A percentile compares a stretch with the other conserved stretches of the same genome.
Conservation (phyloP, 2,329 filamentous ascomycete genomes). For the Aureobasidium sp. region DNA sequence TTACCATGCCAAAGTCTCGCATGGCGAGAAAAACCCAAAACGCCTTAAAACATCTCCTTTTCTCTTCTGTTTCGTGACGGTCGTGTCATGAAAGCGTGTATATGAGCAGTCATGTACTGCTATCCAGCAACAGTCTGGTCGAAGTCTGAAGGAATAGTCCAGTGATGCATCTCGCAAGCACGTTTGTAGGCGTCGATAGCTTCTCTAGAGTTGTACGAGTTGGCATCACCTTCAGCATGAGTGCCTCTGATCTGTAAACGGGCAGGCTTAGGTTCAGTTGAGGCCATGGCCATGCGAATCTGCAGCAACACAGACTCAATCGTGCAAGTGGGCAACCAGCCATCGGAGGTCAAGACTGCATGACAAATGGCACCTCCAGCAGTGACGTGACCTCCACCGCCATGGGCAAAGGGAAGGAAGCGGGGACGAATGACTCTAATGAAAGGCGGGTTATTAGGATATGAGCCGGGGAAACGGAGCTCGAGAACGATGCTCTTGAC, state of each 20-base stretch:
- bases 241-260: conserved; percentile 45
- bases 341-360: conserved; percentile 29
- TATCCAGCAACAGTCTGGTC: conserved; percentile 19
- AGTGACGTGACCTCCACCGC: conserved; percentile 83
- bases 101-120: background rate
- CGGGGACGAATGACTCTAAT: conserved; percentile 72
- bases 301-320: conserved; percentile 77
- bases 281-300: conserved; percentile 68
- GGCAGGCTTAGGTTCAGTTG: conserved; percentile 62
- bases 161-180: conserved; percentile 63
- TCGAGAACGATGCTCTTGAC: conserved; percentile 69
- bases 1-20: no score
- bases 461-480: conserved; percentile 70
- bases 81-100: no score
- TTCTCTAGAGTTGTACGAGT: conserved; percentile 57
- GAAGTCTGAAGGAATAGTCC: conserved; percentile 62
- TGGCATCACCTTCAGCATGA: conserved; percentile 17
- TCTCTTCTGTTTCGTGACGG: no score
- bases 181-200: conserved; percentile 67
- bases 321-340: conserved; percentile 67
- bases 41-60: no score
- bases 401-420: conserved; percentile 62
- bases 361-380: conserved; percentile 68
- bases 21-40: no score
- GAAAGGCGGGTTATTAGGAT: conserved; percentile 74